Base-by-base conservation (phyloP, 345 rosid species). In the Populus davidiana region DNA sequence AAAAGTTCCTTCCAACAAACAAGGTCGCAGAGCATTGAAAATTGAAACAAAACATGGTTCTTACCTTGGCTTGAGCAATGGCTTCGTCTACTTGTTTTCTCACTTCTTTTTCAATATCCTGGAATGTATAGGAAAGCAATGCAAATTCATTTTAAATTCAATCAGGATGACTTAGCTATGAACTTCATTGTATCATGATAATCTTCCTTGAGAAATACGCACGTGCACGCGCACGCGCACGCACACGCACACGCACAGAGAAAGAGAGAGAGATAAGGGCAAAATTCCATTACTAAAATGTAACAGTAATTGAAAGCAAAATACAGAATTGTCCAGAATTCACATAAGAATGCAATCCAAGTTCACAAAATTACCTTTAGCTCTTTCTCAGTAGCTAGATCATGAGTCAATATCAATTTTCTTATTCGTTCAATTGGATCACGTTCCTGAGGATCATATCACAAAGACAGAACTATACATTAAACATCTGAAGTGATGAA, bases 11-110 rank as follows among this genome's bases (percentile, higher is more conserved):
- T 36, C 67, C 56, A 78, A 65, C 29, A 20, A 44, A 50, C 23
- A 18, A 47, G 65, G 23, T 49, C 17, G 17, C 29, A 25, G 38
- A 66, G 10, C 54, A 66, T 20, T 39, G 11, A 54, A 25, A 54
- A 65, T 43, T 43, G 33, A 35, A 38, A 47, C 8, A 50, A 9
- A 18, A 11, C 11, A 77, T 21, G 18, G 59, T 72, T n/a, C 83
- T 76, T 81, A 91, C 99, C 97, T 96, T 96, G 63, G 99, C 99
- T 89, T 92, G 87, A 54, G 97, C 97, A 84, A 96, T 92, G 78
- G 99, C 97, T 10, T 88, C 93, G 61, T 94, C 99, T 63, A 96
- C 98, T 82, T 89, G 88, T 89, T 94, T 96, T 73, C 95, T 91
- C 47, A 89, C 61, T 88, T 91, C 92, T 85, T 96, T 96, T 83